Conservation (phyloP, 176 grass and related monocot genomes). For the Oryza coarctata region DNA sequence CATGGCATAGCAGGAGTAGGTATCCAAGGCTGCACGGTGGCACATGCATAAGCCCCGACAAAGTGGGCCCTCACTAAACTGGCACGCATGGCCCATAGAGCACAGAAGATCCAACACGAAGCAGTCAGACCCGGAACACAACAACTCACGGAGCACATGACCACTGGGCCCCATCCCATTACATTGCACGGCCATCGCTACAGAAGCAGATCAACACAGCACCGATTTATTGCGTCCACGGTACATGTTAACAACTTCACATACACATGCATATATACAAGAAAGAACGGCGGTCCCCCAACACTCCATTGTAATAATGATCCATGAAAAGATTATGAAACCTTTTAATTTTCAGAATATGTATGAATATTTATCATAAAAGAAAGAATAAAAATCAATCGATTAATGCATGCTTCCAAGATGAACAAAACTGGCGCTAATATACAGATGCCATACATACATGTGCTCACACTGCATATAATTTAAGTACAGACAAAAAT, state of each 20-base stretch:
- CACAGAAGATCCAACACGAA: slow-evolving; percentile 10
- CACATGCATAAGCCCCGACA: slow-evolving; percentile 14
- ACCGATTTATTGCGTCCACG: neutral
- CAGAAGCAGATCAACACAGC: neutral
- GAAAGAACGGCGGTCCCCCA: neutral
- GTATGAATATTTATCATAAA: neutral
- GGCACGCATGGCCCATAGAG: neutral
- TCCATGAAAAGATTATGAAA: neutral
- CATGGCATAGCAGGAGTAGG: neutral
- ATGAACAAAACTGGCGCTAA: slow-evolving; percentile 29
- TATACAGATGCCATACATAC: slow-evolving; percentile 15
- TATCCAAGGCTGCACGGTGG: slow-evolving; percentile 27
- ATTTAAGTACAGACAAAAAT: slow-evolving; percentile 17
- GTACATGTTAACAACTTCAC: neutral
- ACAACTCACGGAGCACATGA: neutral
- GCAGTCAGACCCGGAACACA: neutral
- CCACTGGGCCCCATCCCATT: neutral
- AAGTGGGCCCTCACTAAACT: slow-evolving; percentile 17
- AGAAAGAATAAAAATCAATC: neutral
- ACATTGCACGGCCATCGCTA: neutral
- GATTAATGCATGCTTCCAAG: neutral
- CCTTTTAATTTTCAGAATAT: neutral
- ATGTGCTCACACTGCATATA: slow-evolving; percentile 32
- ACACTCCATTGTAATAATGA: neutral
- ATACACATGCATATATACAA: neutral